Base-by-base conservation (phyloP, 108 stramenopile species). In the Stephanodiscus minutulus region DNA sequence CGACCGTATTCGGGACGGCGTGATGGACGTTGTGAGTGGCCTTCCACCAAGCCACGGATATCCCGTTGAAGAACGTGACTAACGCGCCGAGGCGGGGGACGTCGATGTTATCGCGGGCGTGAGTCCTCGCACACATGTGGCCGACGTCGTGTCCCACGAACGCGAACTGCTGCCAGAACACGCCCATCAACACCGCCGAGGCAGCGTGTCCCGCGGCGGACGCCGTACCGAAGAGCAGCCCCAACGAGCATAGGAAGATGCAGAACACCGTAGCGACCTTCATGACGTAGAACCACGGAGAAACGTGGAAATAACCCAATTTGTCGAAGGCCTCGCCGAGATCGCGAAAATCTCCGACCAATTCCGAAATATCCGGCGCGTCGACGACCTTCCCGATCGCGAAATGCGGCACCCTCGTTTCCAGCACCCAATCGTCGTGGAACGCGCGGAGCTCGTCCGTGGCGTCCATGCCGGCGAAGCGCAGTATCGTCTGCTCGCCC, bases 111-210 rank as follows among this genome's bases (percentile, higher is more conserved):
- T 82, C 80, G 24, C 95, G 88, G 17, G 64, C 79, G 50, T 81
- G 56, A 46, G 88, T 81, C 46, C 85, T 68, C 43, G 90, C 88
- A 6, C 87, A 81, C 69, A 97, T 85, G 73, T 97, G 96, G 15
- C 96, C 96, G 33, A 82, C 68, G 64, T 96, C 96, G 72, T 96
- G 95, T n/a, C 94, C 96, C 18, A 94, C 64, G 61, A 93, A 91
- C 22, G 96, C 96, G 50, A 91, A 67, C 56, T 97, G 95, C 67
- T 97, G 96, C 94, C 93, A 96, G 59, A 88, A 97, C 24, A 92
- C 48, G 1, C 86, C 90, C 43, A 92, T 62, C 0, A 81, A 43
- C 2, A 74, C 43, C 0, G 80, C 80, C 2, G 73, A 68, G 5
- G 50, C 18, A 43, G 70, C 65, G 52, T 66, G 80, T 21, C 69